A percentile compares a stretch with the other conserved stretches of the same genome.
Evolutionary conservation across 768 basidiomycete genomes (phyloP).

Genomic region (Dioszegia crocea): DNA sequence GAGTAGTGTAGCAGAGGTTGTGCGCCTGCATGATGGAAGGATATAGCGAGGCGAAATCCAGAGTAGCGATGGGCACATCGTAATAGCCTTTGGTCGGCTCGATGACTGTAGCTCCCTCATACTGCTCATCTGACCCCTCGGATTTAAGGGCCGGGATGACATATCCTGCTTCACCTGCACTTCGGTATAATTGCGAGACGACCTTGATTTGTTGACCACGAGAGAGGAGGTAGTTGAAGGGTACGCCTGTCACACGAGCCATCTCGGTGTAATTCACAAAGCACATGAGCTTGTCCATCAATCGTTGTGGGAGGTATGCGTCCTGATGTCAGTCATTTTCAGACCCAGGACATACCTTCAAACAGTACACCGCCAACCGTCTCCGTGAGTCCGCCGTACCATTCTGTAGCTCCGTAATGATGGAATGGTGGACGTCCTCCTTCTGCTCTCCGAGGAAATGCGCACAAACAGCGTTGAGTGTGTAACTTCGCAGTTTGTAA

Average conservation of each 20-base stretch:
- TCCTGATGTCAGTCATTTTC: constrained; percentile 57
- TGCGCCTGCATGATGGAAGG: constrained; percentile 99
- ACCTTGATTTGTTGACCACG: constrained; percentile 99
- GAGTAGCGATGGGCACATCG: constrained; percentile 90
- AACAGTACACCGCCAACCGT: constrained; percentile 91
- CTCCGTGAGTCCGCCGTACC: constrained; percentile 89
- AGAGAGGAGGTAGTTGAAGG: constrained; percentile 90
- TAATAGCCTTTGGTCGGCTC: constrained; percentile 96
- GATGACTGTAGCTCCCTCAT: constrained; percentile 98
- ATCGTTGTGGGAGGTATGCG: constrained; percentile 91
- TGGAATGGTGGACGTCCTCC: constrained; percentile 97
- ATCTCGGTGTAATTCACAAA: constrained; percentile 98
- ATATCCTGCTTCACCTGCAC: constrained; percentile 86
- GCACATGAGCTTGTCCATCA: constrained; percentile 98
- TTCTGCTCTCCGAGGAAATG: constrained; percentile 98
- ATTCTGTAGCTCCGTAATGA: constrained; percentile 96
- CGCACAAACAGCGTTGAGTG: constrained; percentile 95
- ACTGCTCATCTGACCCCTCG: constrained; percentile 92
- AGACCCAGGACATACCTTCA: constrained; percentile 63
- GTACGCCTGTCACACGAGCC: constrained; percentile 99
- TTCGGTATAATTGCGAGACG: constrained; percentile 88
- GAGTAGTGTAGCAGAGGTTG: constrained; percentile 94
- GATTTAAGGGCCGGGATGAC: constrained; percentile 77
- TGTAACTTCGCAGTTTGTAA: constrained; percentile 93
- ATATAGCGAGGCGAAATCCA: constrained; percentile 97